Evolutionary conservation across 1,284 basidiomycete species (phyloP), one percentile per base, ranked within the genome.

Genomic region (Violaceomyces palustris): DNA sequence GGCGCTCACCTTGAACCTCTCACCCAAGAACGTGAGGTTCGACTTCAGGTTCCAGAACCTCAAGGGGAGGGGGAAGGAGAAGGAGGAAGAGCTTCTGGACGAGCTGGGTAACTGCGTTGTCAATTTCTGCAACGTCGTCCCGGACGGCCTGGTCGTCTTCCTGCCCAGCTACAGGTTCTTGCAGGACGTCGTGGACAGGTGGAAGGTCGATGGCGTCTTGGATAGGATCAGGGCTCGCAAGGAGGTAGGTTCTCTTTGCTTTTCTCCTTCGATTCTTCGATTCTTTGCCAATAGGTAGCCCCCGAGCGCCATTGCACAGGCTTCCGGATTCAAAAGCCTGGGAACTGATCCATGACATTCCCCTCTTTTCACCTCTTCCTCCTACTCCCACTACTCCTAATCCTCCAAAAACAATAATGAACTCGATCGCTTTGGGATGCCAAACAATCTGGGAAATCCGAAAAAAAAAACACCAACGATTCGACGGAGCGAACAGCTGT

Each of bases 111-210:
- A 87, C 39, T 80, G 87, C 5, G 74, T 98, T 30, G 71, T 83
- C 27, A 96, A 93, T 62, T 81, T 92, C 35, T 78, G 81, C 29
- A 84, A 81, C 28, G 74, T 92, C 19, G 79, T 93, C 2, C 88
- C 90, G 0, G 83, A 83, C 27, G 93, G 93, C 0, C 80, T 97
- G 72, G 87, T 98, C 17, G 85, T 94, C 4, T 98, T 98, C 68
- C 82, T 97, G 28, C 92, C 93, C 0, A 94, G 90, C 0, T 98
- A 98, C 72, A 80, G 79, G 18, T 91, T 90, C 57, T 76, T 97
- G 23, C 81, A 86, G 51, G 75, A 76, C 22, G 79, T 86, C 2
- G 84, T 83, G 66, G 75, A 75, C 4, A 72, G 78, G 4, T 98
- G 93, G 92, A 74, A 76, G 17, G 76, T 76, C 23, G 81, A 74